Evolutionary conservation across 176 grass and related monocot genomes (phyloP).

Genomic region (Themeda triandra): DNA sequence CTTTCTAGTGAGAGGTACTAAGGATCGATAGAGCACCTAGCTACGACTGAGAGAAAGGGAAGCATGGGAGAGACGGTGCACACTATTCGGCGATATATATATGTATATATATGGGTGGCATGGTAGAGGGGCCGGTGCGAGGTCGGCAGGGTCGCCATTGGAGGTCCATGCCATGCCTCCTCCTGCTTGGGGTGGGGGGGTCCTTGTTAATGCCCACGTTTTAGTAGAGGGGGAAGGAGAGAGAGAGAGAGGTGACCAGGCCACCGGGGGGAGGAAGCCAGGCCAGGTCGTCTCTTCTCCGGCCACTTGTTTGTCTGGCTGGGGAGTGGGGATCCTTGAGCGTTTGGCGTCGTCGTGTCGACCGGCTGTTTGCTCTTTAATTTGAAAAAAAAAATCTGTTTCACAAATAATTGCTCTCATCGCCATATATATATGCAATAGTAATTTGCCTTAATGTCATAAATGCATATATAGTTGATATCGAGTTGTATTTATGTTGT

Average conservation of each 20-base stretch:
- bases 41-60: not conserved
- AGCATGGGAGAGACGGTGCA: slow-evolving; percentile 9
- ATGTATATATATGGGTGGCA: not conserved
- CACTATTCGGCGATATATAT: slow-evolving; percentile 2
- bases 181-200: not conserved
- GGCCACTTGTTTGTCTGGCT: slow-evolving; percentile 4
- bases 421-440: too few relatives aligned
- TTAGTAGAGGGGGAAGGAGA: not conserved
- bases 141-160: slow-evolving; percentile 33
- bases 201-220: slow-evolving; percentile 49
- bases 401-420: not conserved
- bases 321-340: not conserved
- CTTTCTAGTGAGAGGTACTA: not conserved
- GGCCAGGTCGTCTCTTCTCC: not conserved
- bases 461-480: not conserved
- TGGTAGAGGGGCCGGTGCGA: not conserved
- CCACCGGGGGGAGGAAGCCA: not conserved
- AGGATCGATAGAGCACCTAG: too few relatives aligned
- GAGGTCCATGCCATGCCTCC: not conserved
- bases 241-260: not conserved
- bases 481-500: not conserved
- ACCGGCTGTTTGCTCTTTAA: too few relatives aligned
- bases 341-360: not conserved
- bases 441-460: not conserved
- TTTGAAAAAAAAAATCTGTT: not conserved